phyloP scores from a whole-genome alignment of 345 rosid genomes.

The Rhodamnia argentea region DNA sequence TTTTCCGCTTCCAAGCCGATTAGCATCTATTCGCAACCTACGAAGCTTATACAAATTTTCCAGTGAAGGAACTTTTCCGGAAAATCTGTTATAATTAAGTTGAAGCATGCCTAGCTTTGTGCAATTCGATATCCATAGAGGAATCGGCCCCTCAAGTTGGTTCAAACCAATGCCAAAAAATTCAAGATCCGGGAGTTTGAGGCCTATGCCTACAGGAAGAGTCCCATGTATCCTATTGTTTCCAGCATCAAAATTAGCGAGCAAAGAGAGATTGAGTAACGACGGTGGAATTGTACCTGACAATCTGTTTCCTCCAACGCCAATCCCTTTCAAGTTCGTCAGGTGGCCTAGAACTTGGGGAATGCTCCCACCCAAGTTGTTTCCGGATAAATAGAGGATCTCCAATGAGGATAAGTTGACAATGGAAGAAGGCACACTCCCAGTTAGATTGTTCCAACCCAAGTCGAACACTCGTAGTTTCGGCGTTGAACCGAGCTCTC shows the following conservation, averaged over 20 bases:
- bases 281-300: neutral
- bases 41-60: neutral
- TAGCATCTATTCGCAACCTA: neutral
- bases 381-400: neutral
- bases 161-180: fast-evolving
- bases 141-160: neutral
- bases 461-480: neutral
- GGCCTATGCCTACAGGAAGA: neutral
- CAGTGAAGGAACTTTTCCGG: neutral
- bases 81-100: neutral
- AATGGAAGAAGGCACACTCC: neutral
- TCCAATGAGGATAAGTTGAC: neutral
- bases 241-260: neutral
- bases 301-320: neutral
- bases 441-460: neutral
- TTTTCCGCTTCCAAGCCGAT: neutral
- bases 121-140: neutral
- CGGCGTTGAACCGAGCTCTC: neutral
- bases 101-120: neutral
- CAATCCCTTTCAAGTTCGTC: neutral
- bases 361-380: neutral
- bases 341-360: neutral
- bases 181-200: neutral
- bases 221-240: neutral
- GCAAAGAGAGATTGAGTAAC: neutral